Percentiles rank a stretch among this genome's conserved stretches.
Evolutionary conservation across 1,284 basidiomycete genomes (phyloP).

Genomic region (Vanrija pseudolonga): DNA sequence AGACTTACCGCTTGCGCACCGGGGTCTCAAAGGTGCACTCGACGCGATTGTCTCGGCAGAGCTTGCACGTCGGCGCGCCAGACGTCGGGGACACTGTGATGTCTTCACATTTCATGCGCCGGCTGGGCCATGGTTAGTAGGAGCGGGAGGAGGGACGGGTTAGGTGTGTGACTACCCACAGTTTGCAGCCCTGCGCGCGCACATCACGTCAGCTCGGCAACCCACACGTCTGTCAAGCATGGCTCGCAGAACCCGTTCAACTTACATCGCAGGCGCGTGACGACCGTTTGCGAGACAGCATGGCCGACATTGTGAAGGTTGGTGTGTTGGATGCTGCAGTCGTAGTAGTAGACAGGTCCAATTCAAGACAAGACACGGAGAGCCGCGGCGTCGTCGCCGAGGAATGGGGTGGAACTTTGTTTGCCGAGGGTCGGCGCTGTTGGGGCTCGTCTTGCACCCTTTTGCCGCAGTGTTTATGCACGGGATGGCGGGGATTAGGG

Average conservation of each 20-base stretch:
- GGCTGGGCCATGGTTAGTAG: constrained; percentile 10
- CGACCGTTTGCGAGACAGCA: constrained; percentile 13
- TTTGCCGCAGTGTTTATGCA: no score
- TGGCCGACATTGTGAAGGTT: no score
- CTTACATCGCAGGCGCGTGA: constrained; percentile 28
- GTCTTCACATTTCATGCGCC: constrained; percentile 31
- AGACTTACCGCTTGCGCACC: constrained; percentile 27
- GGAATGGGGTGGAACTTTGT: no score
- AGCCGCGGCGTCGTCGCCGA: no score
- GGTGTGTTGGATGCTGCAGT: no score
- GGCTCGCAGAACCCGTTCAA: neutral
- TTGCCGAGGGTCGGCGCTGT: no score
- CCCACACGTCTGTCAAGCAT: neutral
- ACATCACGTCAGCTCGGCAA: neutral
- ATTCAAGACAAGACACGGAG: no score
- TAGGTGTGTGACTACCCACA: constrained; percentile 5
- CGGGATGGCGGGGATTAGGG: no score
- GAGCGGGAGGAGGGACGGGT: no score
- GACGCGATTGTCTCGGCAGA: constrained; percentile 22
- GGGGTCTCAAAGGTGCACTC: constrained; percentile 28
- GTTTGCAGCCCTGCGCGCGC: constrained; percentile 13
- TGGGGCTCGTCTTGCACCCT: no score
- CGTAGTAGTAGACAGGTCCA: no score
- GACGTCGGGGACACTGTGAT: constrained; percentile 3
- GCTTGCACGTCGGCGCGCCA: constrained; percentile 17